Conservation (phyloP, 2,329 filamentous ascomycete species). For the Fusarium sp. region DNA sequence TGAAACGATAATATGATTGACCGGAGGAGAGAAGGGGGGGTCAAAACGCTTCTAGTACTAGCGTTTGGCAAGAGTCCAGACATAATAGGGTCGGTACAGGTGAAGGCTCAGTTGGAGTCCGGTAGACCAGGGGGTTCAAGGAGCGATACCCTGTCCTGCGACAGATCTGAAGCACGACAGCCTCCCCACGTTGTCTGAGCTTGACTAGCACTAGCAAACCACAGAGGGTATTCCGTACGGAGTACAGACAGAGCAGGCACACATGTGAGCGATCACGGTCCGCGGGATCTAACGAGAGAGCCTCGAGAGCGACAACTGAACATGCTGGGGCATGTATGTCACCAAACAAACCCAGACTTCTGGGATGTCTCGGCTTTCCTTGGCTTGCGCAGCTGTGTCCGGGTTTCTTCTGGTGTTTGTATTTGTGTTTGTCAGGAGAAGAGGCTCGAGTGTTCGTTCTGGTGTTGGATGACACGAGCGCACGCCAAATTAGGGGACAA, state of each 20-base stretch:
- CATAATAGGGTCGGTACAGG: constrained; percentile 23
- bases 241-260: too few relatives aligned
- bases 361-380: constrained; percentile 21
- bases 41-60: constrained; percentile 37
- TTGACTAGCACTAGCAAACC: constrained; percentile 30
- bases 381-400: constrained; percentile 22
- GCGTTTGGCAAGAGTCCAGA: constrained; percentile 44
- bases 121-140: constrained; percentile 36
- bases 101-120: constrained; percentile 32
- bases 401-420: constrained; percentile 12
- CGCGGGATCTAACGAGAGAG: constrained; percentile 10
- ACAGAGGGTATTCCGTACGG: too few relatives aligned
- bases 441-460: constrained; percentile 7
- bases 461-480: constrained; percentile 11
- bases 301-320: neutral
- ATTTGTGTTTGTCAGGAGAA: constrained; percentile 15
- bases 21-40: constrained; percentile 32
- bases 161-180: constrained; percentile 62
- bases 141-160: constrained; percentile 57
- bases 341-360: constrained; percentile 22
- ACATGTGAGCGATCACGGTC: neutral
- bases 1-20: constrained; percentile 38
- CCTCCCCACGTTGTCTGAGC: constrained; percentile 43
- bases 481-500: constrained; percentile 13
- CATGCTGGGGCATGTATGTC: constrained; percentile 31